A percentile compares a stretch with the other conserved stretches of the same genome.
Conservation (phyloP, 306 rosid genomes). For the Sechiopsis laciniata region DNA sequence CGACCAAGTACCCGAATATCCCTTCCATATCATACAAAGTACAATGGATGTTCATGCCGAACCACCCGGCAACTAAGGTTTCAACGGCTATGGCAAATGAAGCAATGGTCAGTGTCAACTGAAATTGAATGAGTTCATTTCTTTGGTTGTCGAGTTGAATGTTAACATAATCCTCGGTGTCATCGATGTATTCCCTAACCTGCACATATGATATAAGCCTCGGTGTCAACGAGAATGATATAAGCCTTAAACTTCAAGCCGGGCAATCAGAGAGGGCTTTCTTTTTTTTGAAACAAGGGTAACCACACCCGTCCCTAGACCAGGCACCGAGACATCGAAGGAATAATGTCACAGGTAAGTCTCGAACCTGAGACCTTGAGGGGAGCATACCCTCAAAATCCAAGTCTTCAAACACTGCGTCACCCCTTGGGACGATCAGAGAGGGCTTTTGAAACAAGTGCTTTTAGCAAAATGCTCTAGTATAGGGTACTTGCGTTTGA, state of each 20-base stretch:
- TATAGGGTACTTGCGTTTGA: no score
- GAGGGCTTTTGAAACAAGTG: no score
- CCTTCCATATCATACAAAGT: conserved; percentile 13
- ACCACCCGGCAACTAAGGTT: conserved; percentile 61
- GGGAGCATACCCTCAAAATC: no score
- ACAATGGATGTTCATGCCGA: conserved; percentile 93
- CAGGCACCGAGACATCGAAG: no score
- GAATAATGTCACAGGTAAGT: no score
- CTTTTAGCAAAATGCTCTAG: no score
- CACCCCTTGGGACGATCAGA: no score
- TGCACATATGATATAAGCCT: conserved; percentile 62
- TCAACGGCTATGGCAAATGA: conserved; percentile 73
- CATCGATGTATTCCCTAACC: conserved; percentile 96
- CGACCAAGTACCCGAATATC: conserved; percentile 51
- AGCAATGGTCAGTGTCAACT: conserved; percentile 83
- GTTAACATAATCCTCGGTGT: conserved; percentile 93
- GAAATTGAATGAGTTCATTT: conserved; percentile 95
- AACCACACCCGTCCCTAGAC: no score
- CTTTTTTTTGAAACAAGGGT: not conserved
- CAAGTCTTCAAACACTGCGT: no score
- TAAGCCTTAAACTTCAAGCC: not conserved
- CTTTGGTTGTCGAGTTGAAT: conserved; percentile 96
- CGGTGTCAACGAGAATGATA: conserved; percentile 46
- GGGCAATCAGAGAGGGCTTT: not conserved
- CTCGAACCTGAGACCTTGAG: no score